Base-by-base conservation (phyloP, 352 stramenopile species). In the Pythium brassicae region DNA sequence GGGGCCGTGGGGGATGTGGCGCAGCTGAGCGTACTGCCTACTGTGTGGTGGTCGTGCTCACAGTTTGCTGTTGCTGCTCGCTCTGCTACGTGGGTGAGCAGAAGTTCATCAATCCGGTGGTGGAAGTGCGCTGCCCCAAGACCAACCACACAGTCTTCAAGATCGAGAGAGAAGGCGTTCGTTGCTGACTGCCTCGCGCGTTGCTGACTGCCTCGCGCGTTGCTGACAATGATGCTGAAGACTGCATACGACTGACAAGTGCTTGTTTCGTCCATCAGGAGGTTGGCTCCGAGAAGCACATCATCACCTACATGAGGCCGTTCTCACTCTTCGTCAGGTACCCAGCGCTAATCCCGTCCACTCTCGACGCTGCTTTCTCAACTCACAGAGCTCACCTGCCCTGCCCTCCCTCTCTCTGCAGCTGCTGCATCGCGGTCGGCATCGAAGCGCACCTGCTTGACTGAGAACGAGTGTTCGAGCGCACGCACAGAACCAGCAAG, bases 21-120 rank as follows among this genome's bases (percentile, higher is more conserved):
- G 32, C 32, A n/a, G n/a, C n/a, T n/a, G n/a, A n/a, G n/a, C n/a
- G n/a, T n/a, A n/a, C 29, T 51, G 9, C 17, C 27, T 23, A n/a
- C 15, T 25, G 9, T 1, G 15, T 26, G 14, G 34, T n/a, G n/a
- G n/a, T n/a, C 27, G 9, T 27, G 7, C 19, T 54, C 11, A 26
- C 40, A 37, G 32, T 7, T 37, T 7, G 32, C n/a, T n/a, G n/a
- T n/a, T n/a, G n/a, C n/a, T n/a, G n/a, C n/a, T n/a, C n/a, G n/a
- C n/a, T n/a, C n/a, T 37, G 32, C 32, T 11, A 7, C 32, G 32
- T 37, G 32, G 32, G 32, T 11, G 27, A 22, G 9, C 23, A 92
- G 71, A 92, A 90, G 76, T 92, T 90, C 53, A 88, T 89, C 61
- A 92, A 92, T 51, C 83, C 83, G 0, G 69, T 92, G 47, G 75